A percentile compares a stretch with the other conserved stretches of the same genome.
These are phyloP conservation scores for Fusarium verrucosum DNA, from an alignment of 2,329 filamentous ascomycete species.

Conservation along the genomic window DNA sequence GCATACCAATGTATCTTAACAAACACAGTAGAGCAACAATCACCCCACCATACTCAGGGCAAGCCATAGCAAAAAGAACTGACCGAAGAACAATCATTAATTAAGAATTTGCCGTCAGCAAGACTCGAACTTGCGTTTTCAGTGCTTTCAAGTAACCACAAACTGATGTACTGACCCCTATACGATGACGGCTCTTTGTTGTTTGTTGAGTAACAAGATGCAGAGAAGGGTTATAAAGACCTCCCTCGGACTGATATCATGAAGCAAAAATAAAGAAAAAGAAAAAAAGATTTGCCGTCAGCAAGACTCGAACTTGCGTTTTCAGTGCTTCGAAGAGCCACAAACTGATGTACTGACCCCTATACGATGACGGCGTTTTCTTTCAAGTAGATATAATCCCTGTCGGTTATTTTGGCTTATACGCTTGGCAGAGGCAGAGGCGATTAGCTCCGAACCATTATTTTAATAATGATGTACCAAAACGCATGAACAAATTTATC, in stretches of 20 bases:
- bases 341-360: slow-evolving; percentile 47
- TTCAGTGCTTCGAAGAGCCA: slow-evolving; percentile 44
- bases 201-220: neutral
- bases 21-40: neutral
- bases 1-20: neutral
- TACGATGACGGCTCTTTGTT: slow-evolving; percentile 14
- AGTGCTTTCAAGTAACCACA: slow-evolving; percentile 12
- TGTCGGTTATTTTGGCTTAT: slow-evolving; percentile 10
- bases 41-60: neutral
- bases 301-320: slow-evolving; percentile 47
- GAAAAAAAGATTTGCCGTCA: slow-evolving; percentile 31
- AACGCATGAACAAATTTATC: neutral
- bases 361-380: slow-evolving; percentile 43
- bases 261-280: neutral
- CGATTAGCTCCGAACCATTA: too few relatives aligned
- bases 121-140: slow-evolving; percentile 23
- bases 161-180: slow-evolving; percentile 22
- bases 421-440: accelerated
- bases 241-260: neutral
- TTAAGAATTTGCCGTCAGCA: slow-evolving; percentile 9
- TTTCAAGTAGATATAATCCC: neutral
- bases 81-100: neutral
- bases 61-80: neutral
- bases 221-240: neutral
- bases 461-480: neutral